Evolutionary conservation across 202 grass and related monocot genomes (phyloP), one percentile per base, ranked within the genome.

Genomic region (Digitaria exilis): DNA sequence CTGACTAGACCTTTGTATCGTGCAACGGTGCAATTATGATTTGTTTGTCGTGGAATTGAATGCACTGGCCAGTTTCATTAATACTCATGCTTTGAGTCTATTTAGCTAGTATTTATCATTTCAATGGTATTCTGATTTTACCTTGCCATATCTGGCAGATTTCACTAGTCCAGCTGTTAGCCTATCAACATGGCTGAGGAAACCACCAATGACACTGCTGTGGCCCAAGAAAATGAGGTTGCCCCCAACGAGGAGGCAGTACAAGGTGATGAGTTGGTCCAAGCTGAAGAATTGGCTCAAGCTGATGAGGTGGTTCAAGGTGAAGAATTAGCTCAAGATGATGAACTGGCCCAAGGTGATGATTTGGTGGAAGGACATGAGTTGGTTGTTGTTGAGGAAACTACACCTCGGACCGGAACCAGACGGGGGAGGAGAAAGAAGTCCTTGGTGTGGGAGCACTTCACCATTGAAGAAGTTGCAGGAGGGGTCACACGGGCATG

Each of bases 271-370:
- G 55, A 57, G 3, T 25, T 57, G 55, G 22, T 24, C 55, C 55
- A 57, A 25, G 10, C 8, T 25, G 54, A 57, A 25, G 54, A 52
- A 8, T 21, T 52, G 19, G 6, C 50, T 26, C 42, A 88, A 6
- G 60, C 50, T 28, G 48, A 55, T 17, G 75, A 85, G 30, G 24
- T 79, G 18, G 49, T 63, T 10, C 34, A 43, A 0, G 67, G 37
- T 34, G 45, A 89, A 5, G 78, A 82, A 14, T 41, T 86, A 48
- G 6, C 21, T 72, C 13, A 68, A 78, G 83, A 48, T 50, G 39
- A 89, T 7, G 79, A 84, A 59, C 49, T 80, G 71, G 24, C 32
- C 57, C 77, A 86, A 79, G 84, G 78, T 61, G 73, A 87, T 81
- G 92, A 91, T 37, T 63, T 88, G 39, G 61, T 85, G 19, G 57